A percentile compares a stretch with the other conserved stretches of the same genome.
phyloP scores from a whole-genome alignment of 208 protist species.

The Acanthamoeba castellanii region DNA sequence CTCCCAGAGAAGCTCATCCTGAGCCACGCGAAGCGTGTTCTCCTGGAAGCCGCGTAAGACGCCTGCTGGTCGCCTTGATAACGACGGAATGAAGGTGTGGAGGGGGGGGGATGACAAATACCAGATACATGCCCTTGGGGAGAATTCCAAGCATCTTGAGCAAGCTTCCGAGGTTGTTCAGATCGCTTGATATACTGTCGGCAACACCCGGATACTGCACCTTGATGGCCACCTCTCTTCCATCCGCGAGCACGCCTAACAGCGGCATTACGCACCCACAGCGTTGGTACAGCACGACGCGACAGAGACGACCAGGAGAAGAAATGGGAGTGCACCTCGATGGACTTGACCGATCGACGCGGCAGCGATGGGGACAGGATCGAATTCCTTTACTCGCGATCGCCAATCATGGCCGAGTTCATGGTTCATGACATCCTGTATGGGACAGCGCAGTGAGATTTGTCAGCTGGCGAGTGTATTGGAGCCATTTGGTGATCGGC shows the following conservation, averaged over 20 bases:
- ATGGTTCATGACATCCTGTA: constrained; percentile 65
- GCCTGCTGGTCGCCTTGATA: neutral
- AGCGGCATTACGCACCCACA: no score
- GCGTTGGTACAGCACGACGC: no score
- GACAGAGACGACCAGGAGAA: constrained; percentile 57
- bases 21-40: constrained; percentile 82
- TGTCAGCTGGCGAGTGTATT: neutral
- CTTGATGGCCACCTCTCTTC: constrained; percentile 88
- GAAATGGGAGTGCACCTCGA: neutral
- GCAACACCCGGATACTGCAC: constrained; percentile 91
- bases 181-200: constrained; percentile 91
- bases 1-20: constrained; percentile 84
- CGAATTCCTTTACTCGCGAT: constrained; percentile 91
- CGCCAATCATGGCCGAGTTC: constrained; percentile 87
- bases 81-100: neutral
- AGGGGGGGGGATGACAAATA: constrained; percentile 61
- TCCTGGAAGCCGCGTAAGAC: constrained; percentile 77
- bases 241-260: constrained; percentile 82
- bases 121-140: constrained; percentile 93
- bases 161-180: constrained; percentile 94
- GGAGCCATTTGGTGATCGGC: neutral
- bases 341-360: constrained; percentile 96
- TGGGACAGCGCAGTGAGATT: neutral
- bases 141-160: constrained; percentile 89
- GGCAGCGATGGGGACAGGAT: constrained; percentile 94